Base-by-base conservation (phyloP, 2,329 filamentous ascomycete genomes). In the Colletotrichum costaricense region DNA sequence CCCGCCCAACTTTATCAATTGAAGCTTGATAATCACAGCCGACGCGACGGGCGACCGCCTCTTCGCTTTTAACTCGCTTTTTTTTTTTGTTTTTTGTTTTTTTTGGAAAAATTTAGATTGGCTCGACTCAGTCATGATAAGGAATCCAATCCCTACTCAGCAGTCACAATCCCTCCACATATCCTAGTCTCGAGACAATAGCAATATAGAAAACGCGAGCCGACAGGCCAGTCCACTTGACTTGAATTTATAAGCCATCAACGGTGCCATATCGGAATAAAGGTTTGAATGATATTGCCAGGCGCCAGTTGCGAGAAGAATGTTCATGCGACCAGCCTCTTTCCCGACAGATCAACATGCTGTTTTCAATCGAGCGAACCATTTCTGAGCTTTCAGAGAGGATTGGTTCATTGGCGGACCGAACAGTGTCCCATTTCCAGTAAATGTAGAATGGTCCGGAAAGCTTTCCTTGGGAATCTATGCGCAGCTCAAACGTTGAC, bases 21-120 rank as follows among this genome's bases (percentile, higher is more conserved):
- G 22, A 12, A 46, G 24, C 54, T 63, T 68, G 65, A n/a, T 64
- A 35, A 64, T 64, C 42, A 12, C 28, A 22, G 54, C 26, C 38
- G 58, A 9, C 52, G 46, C 55, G 28, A 72, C 64, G 58, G 64
- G 63, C 52, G 30, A 49, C 16, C 42, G 42, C 42, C 7, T n/a
- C 42, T 49, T 49, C 42, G 42, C 19, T 49, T 7, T n/a, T n/a
- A 49, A n/a, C 19, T 49, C 42, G 7, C 42, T 49, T 49, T n/a
- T 8, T n/a, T 9, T n/a, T n/a, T n/a, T 9, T n/a, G n/a, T n/a
- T n/a, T n/a, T n/a, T n/a, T n/a, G n/a, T 49, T 49, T n/a, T 8
- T n/a, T 9, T n/a, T n/a, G 16, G 7, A n/a, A 49, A n/a, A 1
- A n/a, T n/a, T 9, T 1, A 49, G 42, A 7, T 49, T n/a, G 6